Conservation (phyloP, 2,329 filamentous ascomycete genomes). For the Fusarium robinianum region DNA sequence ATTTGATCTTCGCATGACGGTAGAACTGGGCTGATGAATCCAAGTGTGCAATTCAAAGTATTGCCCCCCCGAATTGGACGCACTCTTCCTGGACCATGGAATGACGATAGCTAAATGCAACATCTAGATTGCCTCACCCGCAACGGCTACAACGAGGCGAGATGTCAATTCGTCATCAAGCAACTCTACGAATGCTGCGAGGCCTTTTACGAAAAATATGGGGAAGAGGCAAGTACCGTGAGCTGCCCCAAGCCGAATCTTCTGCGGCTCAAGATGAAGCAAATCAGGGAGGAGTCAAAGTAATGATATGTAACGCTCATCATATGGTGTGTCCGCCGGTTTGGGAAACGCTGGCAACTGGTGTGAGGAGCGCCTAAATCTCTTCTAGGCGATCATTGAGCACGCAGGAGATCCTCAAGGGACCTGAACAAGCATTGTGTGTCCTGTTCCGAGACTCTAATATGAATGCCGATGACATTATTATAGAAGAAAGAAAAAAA, state of each 20-base stretch:
- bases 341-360: conserved; percentile 64
- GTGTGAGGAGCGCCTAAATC: conserved; percentile 71
- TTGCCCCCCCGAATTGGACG: background rate
- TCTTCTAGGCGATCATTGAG: conserved; percentile 96
- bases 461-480: conserved; percentile 88
- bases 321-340: conserved; percentile 50
- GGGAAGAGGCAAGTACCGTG: conserved; percentile 73
- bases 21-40: conserved; percentile 9
- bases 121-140: conserved; percentile 87
- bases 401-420: conserved; percentile 83
- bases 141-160: conserved; percentile 84
- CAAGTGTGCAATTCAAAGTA: conserved; percentile 90
- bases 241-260: conserved; percentile 86
- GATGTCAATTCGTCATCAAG: conserved; percentile 77
- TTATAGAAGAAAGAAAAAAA: conserved; percentile 54
- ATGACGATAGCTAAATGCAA: no score
- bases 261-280: conserved; percentile 83
- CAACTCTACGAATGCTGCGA: conserved; percentile 94
- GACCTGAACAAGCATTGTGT: conserved; percentile 92
- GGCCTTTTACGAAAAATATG: conserved; percentile 79
- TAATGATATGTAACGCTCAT: conserved; percentile 53
- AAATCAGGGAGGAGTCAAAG: conserved; percentile 57
- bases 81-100: no score
- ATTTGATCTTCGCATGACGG: background rate
- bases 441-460: conserved; percentile 99